Evolutionary conservation across 2,329 filamentous ascomycete genomes (phyloP).

Genomic region (Xylariaceae sp.): DNA sequence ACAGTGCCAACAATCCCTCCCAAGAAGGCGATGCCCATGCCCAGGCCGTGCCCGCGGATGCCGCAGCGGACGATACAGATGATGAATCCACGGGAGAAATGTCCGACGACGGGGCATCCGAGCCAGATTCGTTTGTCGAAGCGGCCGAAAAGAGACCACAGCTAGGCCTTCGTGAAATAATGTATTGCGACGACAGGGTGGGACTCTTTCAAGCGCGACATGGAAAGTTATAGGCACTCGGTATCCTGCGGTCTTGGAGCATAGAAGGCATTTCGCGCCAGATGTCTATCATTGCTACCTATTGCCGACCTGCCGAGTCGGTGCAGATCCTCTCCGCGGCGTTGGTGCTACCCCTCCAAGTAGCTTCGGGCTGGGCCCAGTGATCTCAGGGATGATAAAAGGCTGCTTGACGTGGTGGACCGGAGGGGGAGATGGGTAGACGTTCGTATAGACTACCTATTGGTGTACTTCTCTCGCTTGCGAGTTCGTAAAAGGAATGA

Average conservation of each 20-base stretch:
- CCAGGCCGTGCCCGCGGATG: constrained; percentile 22
- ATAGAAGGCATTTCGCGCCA: constrained; percentile 5
- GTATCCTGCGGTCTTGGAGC: constrained; percentile 19
- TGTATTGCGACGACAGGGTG: constrained; percentile 81
- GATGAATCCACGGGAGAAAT: constrained; percentile 32
- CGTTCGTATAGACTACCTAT: not conserved
- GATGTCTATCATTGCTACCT: not conserved
- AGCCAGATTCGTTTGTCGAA: constrained; percentile 48
- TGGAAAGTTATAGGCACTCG: constrained; percentile 41
- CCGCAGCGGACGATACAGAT: constrained; percentile 33
- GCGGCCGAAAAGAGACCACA: constrained; percentile 42
- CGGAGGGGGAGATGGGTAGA: not conserved
- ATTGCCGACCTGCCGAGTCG: constrained; percentile 15
- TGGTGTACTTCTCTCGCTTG: not conserved
- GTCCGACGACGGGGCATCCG: constrained; percentile 48
- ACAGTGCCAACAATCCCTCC: constrained; percentile 29
- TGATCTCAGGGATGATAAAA: not conserved
- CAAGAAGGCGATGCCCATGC: constrained; percentile 19
- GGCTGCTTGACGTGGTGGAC: not conserved
- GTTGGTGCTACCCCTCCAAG: constrained; percentile 8
- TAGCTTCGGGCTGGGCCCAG: constrained; percentile 4
- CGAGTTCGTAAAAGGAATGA: not conserved
- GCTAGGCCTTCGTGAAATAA: constrained; percentile 68
- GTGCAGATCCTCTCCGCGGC: not conserved
- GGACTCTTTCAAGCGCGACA: constrained; percentile 75